Base-by-base conservation (phyloP, 306 rosid species). In the Acacia melanoxylon region DNA sequence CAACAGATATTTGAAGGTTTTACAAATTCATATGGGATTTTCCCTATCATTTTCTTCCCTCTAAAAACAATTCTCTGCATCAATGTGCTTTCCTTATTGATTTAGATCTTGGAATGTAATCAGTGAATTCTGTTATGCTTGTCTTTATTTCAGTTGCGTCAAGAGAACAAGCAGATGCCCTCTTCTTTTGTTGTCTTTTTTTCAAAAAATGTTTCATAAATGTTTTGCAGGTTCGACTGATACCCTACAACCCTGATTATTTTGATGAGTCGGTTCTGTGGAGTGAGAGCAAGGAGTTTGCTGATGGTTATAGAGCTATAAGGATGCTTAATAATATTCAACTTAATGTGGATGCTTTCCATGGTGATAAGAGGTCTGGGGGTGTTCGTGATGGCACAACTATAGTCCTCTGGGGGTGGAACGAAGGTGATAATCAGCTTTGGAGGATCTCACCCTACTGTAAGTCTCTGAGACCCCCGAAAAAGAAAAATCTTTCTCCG, bases 341-440 rank as follows among this genome's bases (percentile, higher is more conserved):
- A 37, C 95, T 94, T 62, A 89, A 90, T 72, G 84, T 94, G 84
- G 98, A 94, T 85, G 98, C 93, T 24, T 92, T 75, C 82, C 97
- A 91, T 31, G 98, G 97, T 6, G 97, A 94, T 46, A 85, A 89
- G 87, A 67, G 82, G 22, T 91, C 97, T 74, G 98, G 94, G 46
- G 98, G 98, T n/a, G 90, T 94, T 31, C 97, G 61, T 70, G 94
- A 94, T 82, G 97, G 97, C 82, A 94, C 95, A 37, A 78, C 86
- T 8, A 73, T 94, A 65, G 97, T 91, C 71, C 89, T 92, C 76
- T 94, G 95, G 97, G 54, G 86, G 0, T 92, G 97, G 93, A 92
- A 94, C 87, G 83, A 84, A 25, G 95, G 97, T 66, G 97, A 92
- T 49, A 94, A 92, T 91, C 98, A 92, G 82, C 87, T 45, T 4